Evolutionary conservation across 1,139 yeast species (phyloP), one percentile per base, ranked within the genome.

Genomic region (Hansenula lynferdii): DNA sequence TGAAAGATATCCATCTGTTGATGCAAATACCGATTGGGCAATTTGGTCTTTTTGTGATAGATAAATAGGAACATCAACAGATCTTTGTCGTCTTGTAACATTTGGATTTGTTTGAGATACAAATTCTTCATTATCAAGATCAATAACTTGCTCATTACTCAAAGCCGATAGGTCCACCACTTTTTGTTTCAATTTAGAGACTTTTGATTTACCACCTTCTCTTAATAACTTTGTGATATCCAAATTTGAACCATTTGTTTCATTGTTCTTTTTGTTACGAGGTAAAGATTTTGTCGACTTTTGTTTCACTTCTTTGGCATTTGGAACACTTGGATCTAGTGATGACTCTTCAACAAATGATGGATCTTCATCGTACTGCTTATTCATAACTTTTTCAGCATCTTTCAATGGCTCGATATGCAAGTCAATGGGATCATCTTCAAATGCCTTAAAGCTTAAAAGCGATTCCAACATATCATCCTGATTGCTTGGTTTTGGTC

Each of bases 191-290:
- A n/a, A n/a, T n/a, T 23, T 24, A 5, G 8, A 4, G 15, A 24
- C 14, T n/a, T 24, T 24, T 24, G 38, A 29, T 4, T 31, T 36
- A 5, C 28, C 31, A 10, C 21, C 40, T 12, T 45, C 45, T 17
- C 65, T 61, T 31, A 79, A 81, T 46, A 79, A 62, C 6, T 73
- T 70, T 24, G 80, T 73, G 46, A 77, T 78, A 50, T 77, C 84
- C 36, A 69, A 69, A 54, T 67, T 70, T 16, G 48, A 39, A n/a
- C n/a, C n/a, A n/a, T n/a, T n/a, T n/a, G n/a, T n/a, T 9, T n/a
- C n/a, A n/a, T n/a, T n/a, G n/a, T n/a, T n/a, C n/a, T n/a, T n/a
- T n/a, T 6, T 18, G 20, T n/a, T 22, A 8, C 11, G 26, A 6
- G 30, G 5, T 9, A 20, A 18, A 19, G n/a, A n/a, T n/a, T n/a